Conservation (phyloP, 2,329 filamentous ascomycete genomes). For the Aspergillus spinulosporus region DNA sequence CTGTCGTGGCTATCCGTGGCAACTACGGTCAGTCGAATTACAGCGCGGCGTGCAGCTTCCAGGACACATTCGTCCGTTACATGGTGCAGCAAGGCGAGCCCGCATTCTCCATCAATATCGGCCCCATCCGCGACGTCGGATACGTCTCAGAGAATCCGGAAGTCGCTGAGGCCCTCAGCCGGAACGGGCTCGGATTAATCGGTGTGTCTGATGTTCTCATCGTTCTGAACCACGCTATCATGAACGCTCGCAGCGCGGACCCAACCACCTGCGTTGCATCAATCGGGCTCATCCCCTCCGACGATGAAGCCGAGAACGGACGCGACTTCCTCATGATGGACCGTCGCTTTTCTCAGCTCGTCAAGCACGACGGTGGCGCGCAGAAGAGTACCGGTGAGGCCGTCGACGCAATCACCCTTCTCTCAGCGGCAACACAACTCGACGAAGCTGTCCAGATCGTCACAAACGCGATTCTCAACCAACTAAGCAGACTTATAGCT, state of each 20-base stretch:
- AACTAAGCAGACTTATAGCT: slow-evolving; percentile 13
- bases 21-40: slow-evolving; percentile 50
- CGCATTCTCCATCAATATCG: slow-evolving; percentile 12
- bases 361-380: neutral
- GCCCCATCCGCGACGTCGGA: slow-evolving; percentile 6
- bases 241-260: neutral
- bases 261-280: slow-evolving; percentile 2
- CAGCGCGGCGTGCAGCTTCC: slow-evolving; percentile 42
- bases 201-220: slow-evolving; percentile 9
- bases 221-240: slow-evolving; percentile 11
- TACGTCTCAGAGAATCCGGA: slow-evolving; percentile 13
- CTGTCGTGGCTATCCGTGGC: slow-evolving; percentile 46
- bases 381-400: neutral
- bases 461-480: slow-evolving; percentile 6
- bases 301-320: neutral
- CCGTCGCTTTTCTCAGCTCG: slow-evolving; percentile 7
- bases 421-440: neutral
- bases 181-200: slow-evolving; percentile 8
- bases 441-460: slow-evolving; percentile 11
- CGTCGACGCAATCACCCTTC: slow-evolving; percentile 10
- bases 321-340: slow-evolving; percentile 1
- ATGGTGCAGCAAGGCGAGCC: neutral
- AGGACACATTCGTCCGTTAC: slow-evolving; percentile 33
- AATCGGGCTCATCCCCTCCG: slow-evolving; percentile 4
- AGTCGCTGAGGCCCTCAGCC: slow-evolving; percentile 2